phyloP scores from a whole-genome alignment of 306 rosid species.

The Fragaria iinumae region DNA sequence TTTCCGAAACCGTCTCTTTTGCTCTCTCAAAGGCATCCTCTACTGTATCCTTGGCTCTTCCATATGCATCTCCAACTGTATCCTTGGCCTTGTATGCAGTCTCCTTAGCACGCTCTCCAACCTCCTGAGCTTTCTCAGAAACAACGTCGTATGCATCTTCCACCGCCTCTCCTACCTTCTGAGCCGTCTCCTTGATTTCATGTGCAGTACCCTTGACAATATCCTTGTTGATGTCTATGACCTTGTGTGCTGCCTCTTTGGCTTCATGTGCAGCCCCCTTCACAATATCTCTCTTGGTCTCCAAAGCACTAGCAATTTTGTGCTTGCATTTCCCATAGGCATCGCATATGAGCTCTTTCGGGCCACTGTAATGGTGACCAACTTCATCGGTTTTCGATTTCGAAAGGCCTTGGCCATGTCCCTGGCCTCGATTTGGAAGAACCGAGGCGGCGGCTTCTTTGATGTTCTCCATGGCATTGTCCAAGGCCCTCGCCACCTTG shows the following conservation, averaged over 20 bases:
- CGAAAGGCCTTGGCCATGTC: conserved; percentile 38
- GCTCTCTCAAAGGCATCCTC: conserved; percentile 4
- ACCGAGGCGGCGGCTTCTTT: conserved; percentile 41
- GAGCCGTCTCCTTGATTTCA: conserved; percentile 3
- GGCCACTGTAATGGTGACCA: not conserved
- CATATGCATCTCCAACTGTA: not conserved
- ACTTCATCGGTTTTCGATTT: not conserved
- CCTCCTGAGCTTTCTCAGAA: not conserved
- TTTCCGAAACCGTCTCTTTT: conserved; percentile 5
- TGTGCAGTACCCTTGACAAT: not conserved
- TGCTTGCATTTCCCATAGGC: conserved; percentile 69
- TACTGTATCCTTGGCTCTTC: conserved; percentile 1
- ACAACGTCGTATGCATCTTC: conserved; percentile 11
- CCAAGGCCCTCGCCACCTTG: not conserved
- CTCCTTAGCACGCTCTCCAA: conserved; percentile 4
- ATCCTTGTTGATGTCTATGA: conserved; percentile 15
- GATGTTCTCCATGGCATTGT: conserved; percentile 28
- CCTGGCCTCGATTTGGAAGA: conserved; percentile 40
- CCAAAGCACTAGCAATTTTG: conserved; percentile 41
- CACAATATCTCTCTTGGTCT: conserved; percentile 35
- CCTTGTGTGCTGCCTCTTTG: conserved; percentile 10
- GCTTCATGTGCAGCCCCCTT: conserved; percentile 24
- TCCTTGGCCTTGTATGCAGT: conserved; percentile 22
- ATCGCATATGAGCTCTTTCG: conserved; percentile 64
- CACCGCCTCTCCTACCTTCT: conserved; percentile 20